phyloP scores from a whole-genome alignment of 306 rosid species.

The Adenanthera pavonina region DNA sequence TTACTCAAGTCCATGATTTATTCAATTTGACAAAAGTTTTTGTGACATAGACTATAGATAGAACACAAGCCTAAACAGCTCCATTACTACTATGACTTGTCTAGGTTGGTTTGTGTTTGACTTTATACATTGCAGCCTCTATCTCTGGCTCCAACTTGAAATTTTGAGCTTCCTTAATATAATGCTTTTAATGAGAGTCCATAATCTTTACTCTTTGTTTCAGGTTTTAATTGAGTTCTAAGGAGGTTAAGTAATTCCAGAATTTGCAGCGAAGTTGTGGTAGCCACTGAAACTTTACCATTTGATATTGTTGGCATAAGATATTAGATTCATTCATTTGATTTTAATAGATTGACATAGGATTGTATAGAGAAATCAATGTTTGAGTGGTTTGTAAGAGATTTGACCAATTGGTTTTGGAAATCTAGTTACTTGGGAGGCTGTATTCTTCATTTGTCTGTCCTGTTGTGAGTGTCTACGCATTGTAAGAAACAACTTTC shows the following conservation, averaged over 20 bases:
- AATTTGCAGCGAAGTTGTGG: slow-evolving; percentile 33
- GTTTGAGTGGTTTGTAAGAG: slow-evolving; percentile 18
- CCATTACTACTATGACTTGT: slow-evolving; percentile 1
- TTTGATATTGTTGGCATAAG: slow-evolving; percentile 23
- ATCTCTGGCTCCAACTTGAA: neutral
- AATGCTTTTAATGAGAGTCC: slow-evolving; percentile 13
- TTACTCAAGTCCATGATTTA: neutral
- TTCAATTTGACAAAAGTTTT: neutral
- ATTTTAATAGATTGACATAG: neutral
- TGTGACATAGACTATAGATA: neutral
- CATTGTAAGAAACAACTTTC: slow-evolving; percentile 25
- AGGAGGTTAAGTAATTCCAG: slow-evolving; percentile 30
- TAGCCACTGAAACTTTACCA: slow-evolving; percentile 43
- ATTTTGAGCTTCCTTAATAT: slow-evolving; percentile 15
- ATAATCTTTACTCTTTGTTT: slow-evolving; percentile 33
- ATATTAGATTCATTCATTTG: slow-evolving; percentile 39
- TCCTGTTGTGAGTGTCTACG: slow-evolving; percentile 36
- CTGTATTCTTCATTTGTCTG: slow-evolving; percentile 33
- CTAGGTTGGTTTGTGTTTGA: neutral
- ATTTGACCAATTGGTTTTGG: slow-evolving; percentile 36
- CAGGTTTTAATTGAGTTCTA: slow-evolving; percentile 51
- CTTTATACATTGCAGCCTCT: slow-evolving; percentile 1
- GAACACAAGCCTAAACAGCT: neutral
- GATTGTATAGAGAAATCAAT: slow-evolving; percentile 35
- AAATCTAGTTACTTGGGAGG: slow-evolving; percentile 14